Percentiles rank a stretch among this genome's conserved stretches.
phyloP scores from a whole-genome alignment of 331 rosid genomes.

The Spiraea crenata region DNA sequence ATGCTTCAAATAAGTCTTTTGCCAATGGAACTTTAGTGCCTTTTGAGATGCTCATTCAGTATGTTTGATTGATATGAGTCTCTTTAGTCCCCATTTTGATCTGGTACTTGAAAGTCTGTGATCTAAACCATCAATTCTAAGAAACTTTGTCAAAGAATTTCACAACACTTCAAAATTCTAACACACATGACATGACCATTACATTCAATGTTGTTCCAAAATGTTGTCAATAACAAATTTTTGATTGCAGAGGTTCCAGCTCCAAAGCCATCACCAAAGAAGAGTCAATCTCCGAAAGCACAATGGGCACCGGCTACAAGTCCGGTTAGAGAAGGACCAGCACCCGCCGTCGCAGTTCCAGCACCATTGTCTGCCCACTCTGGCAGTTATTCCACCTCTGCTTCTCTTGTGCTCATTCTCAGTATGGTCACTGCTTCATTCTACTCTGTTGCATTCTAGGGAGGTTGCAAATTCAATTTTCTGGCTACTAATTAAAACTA shows the following conservation, averaged over 20 bases:
- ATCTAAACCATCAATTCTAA: too few relatives aligned
- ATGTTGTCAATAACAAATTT: background rate
- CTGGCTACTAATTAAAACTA: background rate
- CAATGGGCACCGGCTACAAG: background rate
- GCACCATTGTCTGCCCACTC: background rate
- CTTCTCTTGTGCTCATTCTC: conserved; percentile 7
- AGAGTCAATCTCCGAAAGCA: background rate
- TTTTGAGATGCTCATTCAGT: too few relatives aligned
- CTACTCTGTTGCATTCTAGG: background rate
- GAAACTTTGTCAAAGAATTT: too few relatives aligned
- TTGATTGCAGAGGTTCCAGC: background rate
- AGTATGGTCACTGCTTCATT: conserved; percentile 15
- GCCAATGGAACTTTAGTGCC: too few relatives aligned
- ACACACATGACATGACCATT: background rate
- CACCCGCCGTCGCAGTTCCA: conserved; percentile 1
- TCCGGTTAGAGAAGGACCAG: background rate
- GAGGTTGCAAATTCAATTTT: background rate
- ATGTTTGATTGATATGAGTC: too few relatives aligned
- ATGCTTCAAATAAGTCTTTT: too few relatives aligned
- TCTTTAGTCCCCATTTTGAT: too few relatives aligned
- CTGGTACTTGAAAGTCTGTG: too few relatives aligned
- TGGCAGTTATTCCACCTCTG: conserved; percentile 13
- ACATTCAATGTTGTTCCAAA: background rate
- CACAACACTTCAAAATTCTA: too few relatives aligned
- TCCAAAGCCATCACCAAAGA: conserved; percentile 8